Percentiles rank a stretch among this genome's conserved stretches.
Conservation (phyloP, 371 early-diverging fungal species). For the Thermomucor indicae-seudaticae region DNA sequence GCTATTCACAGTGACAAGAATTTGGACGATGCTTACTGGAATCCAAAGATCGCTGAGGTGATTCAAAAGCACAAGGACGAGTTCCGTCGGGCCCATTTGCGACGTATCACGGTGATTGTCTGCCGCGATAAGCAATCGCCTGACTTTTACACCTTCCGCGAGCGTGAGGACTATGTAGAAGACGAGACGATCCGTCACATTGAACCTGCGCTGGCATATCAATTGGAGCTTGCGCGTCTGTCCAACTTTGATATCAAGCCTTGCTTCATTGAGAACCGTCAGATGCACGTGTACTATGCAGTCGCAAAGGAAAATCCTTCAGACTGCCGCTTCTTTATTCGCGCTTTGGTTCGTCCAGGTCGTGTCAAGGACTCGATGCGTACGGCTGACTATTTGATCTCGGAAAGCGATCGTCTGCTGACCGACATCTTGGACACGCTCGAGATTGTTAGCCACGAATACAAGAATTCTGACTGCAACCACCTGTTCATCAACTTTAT, state of each 20-base stretch:
- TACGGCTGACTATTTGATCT: slow-evolving; percentile 90
- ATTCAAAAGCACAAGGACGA: slow-evolving; percentile 48
- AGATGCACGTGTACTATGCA: slow-evolving; percentile 95
- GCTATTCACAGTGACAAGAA: slow-evolving; percentile 57
- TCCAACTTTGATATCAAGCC: slow-evolving; percentile 95
- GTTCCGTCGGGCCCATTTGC: slow-evolving; percentile 76
- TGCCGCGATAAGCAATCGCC: slow-evolving; percentile 81
- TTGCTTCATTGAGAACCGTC: slow-evolving; percentile 87
- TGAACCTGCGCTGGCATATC: slow-evolving; percentile 97
- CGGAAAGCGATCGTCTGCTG: slow-evolving; percentile 89
- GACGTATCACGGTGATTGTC: slow-evolving; percentile 89
- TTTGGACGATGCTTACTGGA: slow-evolving; percentile 64
- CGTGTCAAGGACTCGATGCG: slow-evolving; percentile 72
- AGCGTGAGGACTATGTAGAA: slow-evolving; percentile 79
- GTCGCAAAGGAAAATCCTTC: slow-evolving; percentile 91
- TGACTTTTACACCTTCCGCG: slow-evolving; percentile 95
- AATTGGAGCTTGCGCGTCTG: slow-evolving; percentile 90
- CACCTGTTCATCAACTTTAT: slow-evolving; percentile 97
- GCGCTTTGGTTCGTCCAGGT: slow-evolving; percentile 94
- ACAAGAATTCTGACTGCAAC: slow-evolving; percentile 96
- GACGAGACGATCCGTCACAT: slow-evolving; percentile 95
- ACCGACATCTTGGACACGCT: slow-evolving; percentile 92
- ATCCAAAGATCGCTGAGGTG: slow-evolving; percentile 55
- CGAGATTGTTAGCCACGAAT: slow-evolving; percentile 83
- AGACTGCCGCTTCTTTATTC: slow-evolving; percentile 95